Base-by-base conservation (phyloP, 768 basidiomycete species). In the Boletus barrowsii region DNA sequence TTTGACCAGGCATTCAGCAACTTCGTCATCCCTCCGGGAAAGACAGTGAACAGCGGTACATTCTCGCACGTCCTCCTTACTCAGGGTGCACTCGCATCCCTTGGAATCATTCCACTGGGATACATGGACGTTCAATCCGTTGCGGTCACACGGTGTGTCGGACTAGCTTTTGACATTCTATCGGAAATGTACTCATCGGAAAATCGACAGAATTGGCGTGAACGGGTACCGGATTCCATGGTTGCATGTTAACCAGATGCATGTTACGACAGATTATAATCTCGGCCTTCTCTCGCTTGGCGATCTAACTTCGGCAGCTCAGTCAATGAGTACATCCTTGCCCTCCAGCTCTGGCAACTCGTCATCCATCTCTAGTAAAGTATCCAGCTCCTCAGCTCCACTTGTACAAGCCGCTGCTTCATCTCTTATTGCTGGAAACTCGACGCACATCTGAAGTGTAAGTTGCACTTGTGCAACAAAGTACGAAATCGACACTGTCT, bases 221-320 rank as follows among this genome's bases (percentile, higher is more conserved):
- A 76, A 77, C 18, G 84, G 85, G 17, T 88, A 88, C 60, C 72
- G 74, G 54, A 66, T 87, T 41, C 86, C 87, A 11, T 88, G 84
- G 84, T 67, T 88, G 56, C 77, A 86, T 48, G 72, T 87, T 47
- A 66, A 72, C 33, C 83, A 87, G 65, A 69, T 67, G 39, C 60
- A 64, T 42, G 83, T 87, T 8, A 77, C 82, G 14, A 82, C 83
- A 30, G 56, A 64, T 10, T 88, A 86, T 57, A 49, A 61, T 24
- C 18, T 58, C 24, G 58, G 54, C 30, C 15, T 40, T 10, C 20
- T 64, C 20, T 67, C 61, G 22, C 42, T 60, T 2, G 52, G 10
- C 15, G 68, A 69, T 54, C 37, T 69, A 4, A 45, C 54, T 20
- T 60, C 43, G 42, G 58, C 51, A 13, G 60, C 50, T 30, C 58